A percentile compares a stretch with the other conserved stretches of the same genome.
These are phyloP conservation scores for Pleomassaria siparia DNA, from an alignment of 2,329 filamentous ascomycete genomes.

Conservation along the genomic window DNA sequence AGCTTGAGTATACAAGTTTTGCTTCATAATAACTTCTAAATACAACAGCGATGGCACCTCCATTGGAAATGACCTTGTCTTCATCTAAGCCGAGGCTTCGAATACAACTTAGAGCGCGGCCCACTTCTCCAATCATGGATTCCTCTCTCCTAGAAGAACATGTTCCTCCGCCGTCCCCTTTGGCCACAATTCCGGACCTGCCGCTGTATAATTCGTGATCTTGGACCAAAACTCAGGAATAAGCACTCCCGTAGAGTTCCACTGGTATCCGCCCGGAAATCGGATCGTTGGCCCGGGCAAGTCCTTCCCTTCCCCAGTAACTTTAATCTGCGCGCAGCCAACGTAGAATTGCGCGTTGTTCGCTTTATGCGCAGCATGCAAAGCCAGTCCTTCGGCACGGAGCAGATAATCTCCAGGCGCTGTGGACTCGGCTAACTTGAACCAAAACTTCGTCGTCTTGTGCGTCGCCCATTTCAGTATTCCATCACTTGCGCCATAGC, in stretches of 20 bases:
- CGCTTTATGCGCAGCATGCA: slow-evolving; percentile 24
- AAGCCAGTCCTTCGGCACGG: slow-evolving; percentile 44
- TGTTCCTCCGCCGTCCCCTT: slow-evolving; percentile 16
- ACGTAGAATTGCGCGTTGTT: slow-evolving; percentile 46
- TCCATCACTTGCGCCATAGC: slow-evolving; percentile 33
- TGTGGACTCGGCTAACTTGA: slow-evolving; percentile 40
- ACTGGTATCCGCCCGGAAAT: slow-evolving; percentile 43
- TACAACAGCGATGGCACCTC: too few relatives aligned
- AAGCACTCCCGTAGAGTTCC: slow-evolving; percentile 30
- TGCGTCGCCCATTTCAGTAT: slow-evolving; percentile 31
- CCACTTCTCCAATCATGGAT: background rate
- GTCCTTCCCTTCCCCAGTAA: slow-evolving; percentile 34
- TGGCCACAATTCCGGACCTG: slow-evolving; percentile 27
- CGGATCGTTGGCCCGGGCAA: slow-evolving; percentile 34
- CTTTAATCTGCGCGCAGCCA: slow-evolving; percentile 47
- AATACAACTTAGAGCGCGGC: too few relatives aligned
- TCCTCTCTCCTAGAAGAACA: slow-evolving; percentile 3
- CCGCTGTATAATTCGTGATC: slow-evolving; percentile 26
- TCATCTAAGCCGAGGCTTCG: too few relatives aligned
- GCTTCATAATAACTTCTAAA: too few relatives aligned
- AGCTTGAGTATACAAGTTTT: too few relatives aligned
- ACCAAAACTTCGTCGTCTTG: slow-evolving; percentile 22
- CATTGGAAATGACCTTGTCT: too few relatives aligned
- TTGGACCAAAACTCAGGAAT: slow-evolving; percentile 29
- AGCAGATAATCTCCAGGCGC: slow-evolving; percentile 48